Base-by-base conservation (phyloP, 2,329 filamentous ascomycete genomes). In the Emergomyces africanus region DNA sequence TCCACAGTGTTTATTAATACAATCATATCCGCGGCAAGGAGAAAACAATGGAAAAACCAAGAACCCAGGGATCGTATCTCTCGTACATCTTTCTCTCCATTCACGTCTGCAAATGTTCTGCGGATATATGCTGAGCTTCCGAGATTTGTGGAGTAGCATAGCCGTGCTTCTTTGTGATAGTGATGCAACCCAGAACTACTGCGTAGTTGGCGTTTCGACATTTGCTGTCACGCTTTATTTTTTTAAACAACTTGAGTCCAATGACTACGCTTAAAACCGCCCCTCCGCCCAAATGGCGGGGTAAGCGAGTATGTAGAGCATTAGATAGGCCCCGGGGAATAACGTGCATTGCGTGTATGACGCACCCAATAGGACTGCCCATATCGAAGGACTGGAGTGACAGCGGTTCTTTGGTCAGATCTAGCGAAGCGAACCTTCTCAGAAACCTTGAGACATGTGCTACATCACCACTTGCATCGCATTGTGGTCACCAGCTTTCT, bases 161-260 rank as follows among this genome's bases (percentile, higher is more conserved):
- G 61, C 90, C 90, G 70, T 86, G 81, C 77, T 96, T 95, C 69
- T 88, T 83, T 50, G 85, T 90, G 65, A 92, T 81, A 59, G 89
- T 77, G 70, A 96, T 41, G 5, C 33, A 35, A 49, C 6, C 37
- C 55, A 50, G 58, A 56, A 28, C 39, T 15, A n/a, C n/a, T n/a
- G n/a, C n/a, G n/a, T n/a, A 20, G 46, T 14, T 30, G 14, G 25
- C 9, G 3, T 12, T 23, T 54, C 35, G 14, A 54, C 41, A 41
- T 54, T 54, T 37, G 4, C 35, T 28, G 20, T 28, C 9, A 39
- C 35, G 15, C 35, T 15, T 10, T 9, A 15, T 18, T 14, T 54
- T 25, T 18, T 46, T 10, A 3, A 30, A 30, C 30, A 30, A 30
- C 6, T 9, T 25, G 20, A 48, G 23, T 46, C 20, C 42, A 25